Conservation (phyloP, 2,329 filamentous ascomycete species). For the Ploettnerulaceae sp. region DNA sequence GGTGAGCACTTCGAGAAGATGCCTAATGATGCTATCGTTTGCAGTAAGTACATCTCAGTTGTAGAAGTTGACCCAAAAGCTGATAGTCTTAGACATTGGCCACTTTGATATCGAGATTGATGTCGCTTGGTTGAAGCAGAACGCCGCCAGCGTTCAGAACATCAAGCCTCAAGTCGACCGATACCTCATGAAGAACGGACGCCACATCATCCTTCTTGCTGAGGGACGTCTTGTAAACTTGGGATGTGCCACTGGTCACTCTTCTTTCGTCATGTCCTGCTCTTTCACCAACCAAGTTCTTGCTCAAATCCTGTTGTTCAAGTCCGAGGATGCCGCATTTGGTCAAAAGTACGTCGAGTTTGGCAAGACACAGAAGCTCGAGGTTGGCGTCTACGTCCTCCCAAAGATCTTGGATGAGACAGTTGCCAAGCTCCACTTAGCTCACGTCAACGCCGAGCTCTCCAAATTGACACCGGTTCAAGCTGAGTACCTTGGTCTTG, state of each 20-base stretch:
- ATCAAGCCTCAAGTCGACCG: slow-evolving; percentile 99
- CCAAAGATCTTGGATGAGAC: slow-evolving; percentile 99
- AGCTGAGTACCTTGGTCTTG: slow-evolving; percentile 90
- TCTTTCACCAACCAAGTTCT: slow-evolving; percentile 99
- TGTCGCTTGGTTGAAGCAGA: slow-evolving; percentile 98
- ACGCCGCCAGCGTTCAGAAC: slow-evolving; percentile 88
- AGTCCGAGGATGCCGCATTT: slow-evolving; percentile 82
- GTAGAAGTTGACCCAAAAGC: not conserved
- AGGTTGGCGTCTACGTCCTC: slow-evolving; percentile 88
- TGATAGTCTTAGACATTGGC: slow-evolving; percentile 68
- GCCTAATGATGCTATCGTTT: slow-evolving; percentile 97
- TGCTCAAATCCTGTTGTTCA: slow-evolving; percentile 97
- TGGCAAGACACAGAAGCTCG: slow-evolving; percentile 84
- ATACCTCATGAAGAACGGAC: slow-evolving; percentile 88
- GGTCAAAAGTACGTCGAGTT: slow-evolving; percentile 95
- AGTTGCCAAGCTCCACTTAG: slow-evolving; percentile 89
- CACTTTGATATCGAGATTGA: slow-evolving; percentile 99
- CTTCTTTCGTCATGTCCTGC: slow-evolving; percentile 99
- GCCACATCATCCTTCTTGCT: slow-evolving; percentile 96
- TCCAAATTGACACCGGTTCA: slow-evolving; percentile 79
- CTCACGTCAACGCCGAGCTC: slow-evolving; percentile 92
- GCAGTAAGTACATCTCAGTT: slow-evolving; percentile 58
- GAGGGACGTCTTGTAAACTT: slow-evolving; percentile 99
- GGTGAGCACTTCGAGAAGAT: slow-evolving; percentile 91
- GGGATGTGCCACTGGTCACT: slow-evolving; percentile 98